Evolutionary conservation across 768 basidiomycete genomes (phyloP).

Genomic region (Lyophyllum shimeji): DNA sequence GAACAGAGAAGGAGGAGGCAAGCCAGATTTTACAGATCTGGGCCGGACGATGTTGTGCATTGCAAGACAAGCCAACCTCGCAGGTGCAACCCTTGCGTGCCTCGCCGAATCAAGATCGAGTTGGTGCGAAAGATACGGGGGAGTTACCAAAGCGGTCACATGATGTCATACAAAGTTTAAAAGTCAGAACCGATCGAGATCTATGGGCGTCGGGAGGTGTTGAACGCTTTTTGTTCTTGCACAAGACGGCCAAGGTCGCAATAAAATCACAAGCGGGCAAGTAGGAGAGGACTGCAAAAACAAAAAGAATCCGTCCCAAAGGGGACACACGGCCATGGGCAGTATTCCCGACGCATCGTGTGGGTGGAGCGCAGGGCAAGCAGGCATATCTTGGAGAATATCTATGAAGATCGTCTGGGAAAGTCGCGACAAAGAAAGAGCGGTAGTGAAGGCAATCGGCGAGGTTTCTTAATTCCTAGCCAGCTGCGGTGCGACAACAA

Average conservation of each 20-base stretch:
- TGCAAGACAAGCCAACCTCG: background rate
- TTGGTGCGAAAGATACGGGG: conserved; percentile 5
- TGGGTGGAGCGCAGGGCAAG: background rate
- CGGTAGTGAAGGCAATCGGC: background rate
- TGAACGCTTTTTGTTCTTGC: conserved; percentile 4
- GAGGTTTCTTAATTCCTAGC: background rate
- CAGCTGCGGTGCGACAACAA: background rate
- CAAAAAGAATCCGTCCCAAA: conserved; percentile 7
- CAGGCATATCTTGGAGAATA: background rate
- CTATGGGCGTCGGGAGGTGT: background rate
- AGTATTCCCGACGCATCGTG: background rate
- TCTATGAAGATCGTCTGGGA: background rate
- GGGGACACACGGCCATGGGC: conserved; percentile 5
- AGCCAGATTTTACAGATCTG: conserved; percentile 2
- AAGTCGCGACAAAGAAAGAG: background rate
- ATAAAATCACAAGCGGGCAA: background rate
- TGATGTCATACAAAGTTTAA: conserved; percentile 12
- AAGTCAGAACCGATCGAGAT: conserved; percentile 5
- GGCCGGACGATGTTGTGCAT: conserved; percentile 2
- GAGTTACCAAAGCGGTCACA: background rate
- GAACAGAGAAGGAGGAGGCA: background rate
- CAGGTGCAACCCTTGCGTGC: conserved; percentile 5
- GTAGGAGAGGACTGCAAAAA: background rate
- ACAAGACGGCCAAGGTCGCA: background rate
- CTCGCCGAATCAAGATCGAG: conserved; percentile 1